Evolutionary conservation across 768 basidiomycete genomes (phyloP).

Genomic region (Trametopsis cervina): DNA sequence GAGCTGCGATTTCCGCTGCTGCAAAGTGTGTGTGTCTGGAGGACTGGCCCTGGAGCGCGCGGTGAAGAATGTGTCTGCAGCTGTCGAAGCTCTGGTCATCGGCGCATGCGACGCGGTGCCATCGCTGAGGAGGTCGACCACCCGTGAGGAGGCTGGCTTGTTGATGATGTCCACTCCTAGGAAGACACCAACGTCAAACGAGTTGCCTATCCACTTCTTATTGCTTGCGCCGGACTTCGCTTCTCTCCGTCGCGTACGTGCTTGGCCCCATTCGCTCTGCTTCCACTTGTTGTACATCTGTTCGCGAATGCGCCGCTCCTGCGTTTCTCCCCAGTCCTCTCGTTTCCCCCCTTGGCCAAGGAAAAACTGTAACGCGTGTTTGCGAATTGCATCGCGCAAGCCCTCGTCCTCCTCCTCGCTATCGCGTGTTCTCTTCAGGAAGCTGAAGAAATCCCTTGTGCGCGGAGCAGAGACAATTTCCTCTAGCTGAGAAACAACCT

Average conservation of each 20-base stretch:
- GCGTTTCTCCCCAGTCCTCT: slow-evolving; percentile 60
- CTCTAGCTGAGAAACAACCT: slow-evolving; percentile 34
- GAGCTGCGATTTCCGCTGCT: not conserved
- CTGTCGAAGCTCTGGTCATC: slow-evolving; percentile 11
- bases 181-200: slow-evolving; percentile 74
- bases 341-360: slow-evolving; percentile 53
- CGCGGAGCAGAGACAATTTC: slow-evolving; percentile 10
- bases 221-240: slow-evolving; percentile 18
- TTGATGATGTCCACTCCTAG: slow-evolving; percentile 60
- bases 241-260: slow-evolving; percentile 26
- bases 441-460: slow-evolving; percentile 4
- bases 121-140: not conserved
- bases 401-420: slow-evolving; percentile 30
- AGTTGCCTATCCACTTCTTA: slow-evolving; percentile 58
- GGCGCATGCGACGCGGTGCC: not conserved
- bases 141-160: slow-evolving; percentile 19
- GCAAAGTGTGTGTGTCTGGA: not conserved
- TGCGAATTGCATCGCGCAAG: slow-evolving; percentile 43
- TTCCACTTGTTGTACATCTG: slow-evolving; percentile 59
- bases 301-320: slow-evolving; percentile 42
- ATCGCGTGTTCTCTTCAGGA: slow-evolving; percentile 20
- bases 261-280: slow-evolving; percentile 57
- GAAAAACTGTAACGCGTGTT: slow-evolving; percentile 60
- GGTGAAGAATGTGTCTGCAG: slow-evolving; percentile 24
- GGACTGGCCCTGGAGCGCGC: slow-evolving; percentile 16